phyloP scores from a whole-genome alignment of 768 basidiomycete species.

The Termitomyces sp. region DNA sequence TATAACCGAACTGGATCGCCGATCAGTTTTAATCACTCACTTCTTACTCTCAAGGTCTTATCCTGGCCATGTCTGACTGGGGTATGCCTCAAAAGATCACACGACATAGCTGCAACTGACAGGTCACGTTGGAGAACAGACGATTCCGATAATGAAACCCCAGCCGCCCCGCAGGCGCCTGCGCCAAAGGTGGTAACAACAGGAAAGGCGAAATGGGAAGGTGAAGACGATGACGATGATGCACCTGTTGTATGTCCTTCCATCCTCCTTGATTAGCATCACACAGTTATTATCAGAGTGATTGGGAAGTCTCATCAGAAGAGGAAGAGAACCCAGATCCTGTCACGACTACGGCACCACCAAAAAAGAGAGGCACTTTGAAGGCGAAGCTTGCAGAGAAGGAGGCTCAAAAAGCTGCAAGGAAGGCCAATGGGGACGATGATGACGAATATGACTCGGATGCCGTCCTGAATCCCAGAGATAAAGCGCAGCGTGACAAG shows the following conservation, averaged over 20 bases:
- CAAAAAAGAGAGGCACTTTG: conserved; percentile 89
- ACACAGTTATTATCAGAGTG: conserved; percentile 51
- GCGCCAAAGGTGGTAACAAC: conserved; percentile 20
- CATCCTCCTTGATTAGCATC: conserved; percentile 3
- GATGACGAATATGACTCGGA: conserved; percentile 63
- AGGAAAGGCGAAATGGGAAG: conserved; percentile 72
- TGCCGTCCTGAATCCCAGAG: conserved; percentile 71
- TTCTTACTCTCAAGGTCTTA: conserved; percentile 9
- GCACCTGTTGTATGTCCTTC: conserved; percentile 58
- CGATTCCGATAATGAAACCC: conserved; percentile 33
- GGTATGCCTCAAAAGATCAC: conserved; percentile 17
- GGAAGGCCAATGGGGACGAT: conserved; percentile 33
- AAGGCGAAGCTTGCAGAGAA: conserved; percentile 93
- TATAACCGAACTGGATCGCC: conserved; percentile 16
- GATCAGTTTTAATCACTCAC: conserved; percentile 17
- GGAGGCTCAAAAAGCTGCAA: conserved; percentile 65
- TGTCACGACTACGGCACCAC: conserved; percentile 50
- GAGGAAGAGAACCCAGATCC: conserved; percentile 51
- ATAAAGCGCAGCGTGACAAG: conserved; percentile 70
- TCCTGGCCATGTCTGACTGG: conserved; percentile 34
- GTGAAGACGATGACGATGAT: conserved; percentile 88
- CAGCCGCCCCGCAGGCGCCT: conserved; percentile 17
- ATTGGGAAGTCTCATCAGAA: conserved; percentile 88
- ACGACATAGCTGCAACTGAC: background rate
- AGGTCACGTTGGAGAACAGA: conserved; percentile 10